A percentile compares a stretch with the other conserved stretches of the same genome.
phyloP scores from a whole-genome alignment of 352 stramenopile species.

The Blastocystis sp. region DNA sequence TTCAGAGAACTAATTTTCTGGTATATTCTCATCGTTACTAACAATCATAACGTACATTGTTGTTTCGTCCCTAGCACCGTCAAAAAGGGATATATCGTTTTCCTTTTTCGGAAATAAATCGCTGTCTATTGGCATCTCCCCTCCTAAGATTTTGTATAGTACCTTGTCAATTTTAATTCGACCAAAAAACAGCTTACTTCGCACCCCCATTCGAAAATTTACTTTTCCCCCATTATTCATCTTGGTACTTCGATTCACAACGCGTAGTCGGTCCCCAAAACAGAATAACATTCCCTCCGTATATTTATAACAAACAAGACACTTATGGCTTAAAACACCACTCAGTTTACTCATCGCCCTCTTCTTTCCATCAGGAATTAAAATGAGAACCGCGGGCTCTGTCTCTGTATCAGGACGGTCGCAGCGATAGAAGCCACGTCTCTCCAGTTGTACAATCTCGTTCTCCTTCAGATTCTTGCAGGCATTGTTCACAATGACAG shows the following conservation, averaged over 20 bases:
- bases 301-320: not conserved
- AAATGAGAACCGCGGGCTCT: conserved; percentile 79
- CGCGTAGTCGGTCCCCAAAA: not conserved
- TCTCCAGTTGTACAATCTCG: conserved; percentile 94
- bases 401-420: conserved; percentile 73
- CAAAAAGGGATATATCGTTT: not conserved
- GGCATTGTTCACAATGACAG: conserved; percentile 86
- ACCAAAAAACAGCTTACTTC: not conserved
- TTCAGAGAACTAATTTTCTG: not conserved
- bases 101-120: not conserved
- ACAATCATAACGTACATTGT: not conserved
- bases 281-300: not conserved
- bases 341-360: conserved; percentile 68
- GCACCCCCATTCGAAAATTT: not conserved
- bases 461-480: conserved; percentile 85
- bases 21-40: not conserved
- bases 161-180: not conserved
- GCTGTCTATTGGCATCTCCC: not conserved
- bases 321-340: conserved; percentile 61
- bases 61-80: not conserved
- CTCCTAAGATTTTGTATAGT: not conserved
- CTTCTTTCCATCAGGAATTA: conserved; percentile 94
- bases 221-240: not conserved
- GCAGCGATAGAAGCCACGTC: conserved; percentile 91
- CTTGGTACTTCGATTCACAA: not conserved